Base-by-base conservation (phyloP, 2,329 filamentous ascomycete genomes). In the Alternaria infectoria region DNA sequence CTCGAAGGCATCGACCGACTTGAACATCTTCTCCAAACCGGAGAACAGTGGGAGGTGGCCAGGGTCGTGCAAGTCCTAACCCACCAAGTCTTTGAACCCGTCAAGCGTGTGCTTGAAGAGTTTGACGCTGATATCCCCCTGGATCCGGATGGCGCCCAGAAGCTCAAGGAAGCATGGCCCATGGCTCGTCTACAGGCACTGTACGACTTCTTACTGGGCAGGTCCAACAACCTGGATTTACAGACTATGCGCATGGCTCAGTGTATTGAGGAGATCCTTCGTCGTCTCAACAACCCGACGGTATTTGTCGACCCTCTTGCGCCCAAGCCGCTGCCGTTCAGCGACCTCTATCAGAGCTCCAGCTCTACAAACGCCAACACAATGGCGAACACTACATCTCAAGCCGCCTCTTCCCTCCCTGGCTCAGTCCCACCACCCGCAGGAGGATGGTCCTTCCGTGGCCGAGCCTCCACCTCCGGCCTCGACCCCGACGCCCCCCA, bases 101-200 rank as follows among this genome's bases (percentile, higher is more conserved):
- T 54, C 9, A 28, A 57, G 6, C 28, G 17, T 9, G 12, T 66
- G 21, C 51, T 66, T 11, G 13, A 45, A 8, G 50, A 56, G 12
- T 61, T 56, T 15, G 17, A 52, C 11, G 19, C 47, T 5, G 54
- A 66, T 10, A 61, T 66, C 5, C 49, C 64, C 3, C 40, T 66
- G 12, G 61, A 64, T 36, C 36, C 59, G 10, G 43, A 52, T 10
- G 64, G 54, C 13, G 57, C 64, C 21, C 32, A 28, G 5, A 46
- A 40, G 47, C 26, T 66, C 19, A 64, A 56, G 19, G 11, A 23
- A 2, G 25, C 21, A 3, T 66, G 61, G 64, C 61, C 61, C 8
- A 9, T 64, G 2, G 28, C 49, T 7, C 49, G 45, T 8, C 30
- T 66, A 11, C 49, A 56, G 2, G 46, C 17, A 6, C 32, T 66